Evolutionary conservation across 2,329 filamentous ascomycete species (phyloP).

Genomic region (Botrytis fabae): DNA sequence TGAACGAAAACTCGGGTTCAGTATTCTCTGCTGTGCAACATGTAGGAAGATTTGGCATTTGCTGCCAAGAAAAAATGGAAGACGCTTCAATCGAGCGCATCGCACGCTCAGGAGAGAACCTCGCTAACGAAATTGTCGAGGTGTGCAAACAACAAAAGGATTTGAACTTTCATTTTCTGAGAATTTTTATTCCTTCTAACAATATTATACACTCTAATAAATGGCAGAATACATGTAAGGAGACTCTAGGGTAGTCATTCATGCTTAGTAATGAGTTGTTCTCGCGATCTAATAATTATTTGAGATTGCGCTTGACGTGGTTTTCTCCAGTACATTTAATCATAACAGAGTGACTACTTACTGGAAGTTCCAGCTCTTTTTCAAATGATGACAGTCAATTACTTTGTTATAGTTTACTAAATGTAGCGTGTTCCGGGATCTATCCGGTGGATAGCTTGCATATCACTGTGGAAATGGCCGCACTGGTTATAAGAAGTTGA

Average conservation of each 20-base stretch:
- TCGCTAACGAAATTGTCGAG: background rate
- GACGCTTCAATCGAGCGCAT: background rate
- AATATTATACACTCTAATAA: too few relatives aligned
- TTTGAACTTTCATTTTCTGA: background rate
- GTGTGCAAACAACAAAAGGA: background rate
- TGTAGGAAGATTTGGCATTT: background rate
- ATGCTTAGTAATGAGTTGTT: background rate
- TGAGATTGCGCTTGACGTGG: background rate
- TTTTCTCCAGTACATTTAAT: background rate
- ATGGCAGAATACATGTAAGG: background rate
- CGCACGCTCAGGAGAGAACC: background rate
- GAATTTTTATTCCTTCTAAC: background rate
- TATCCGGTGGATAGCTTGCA: fast-evolving
- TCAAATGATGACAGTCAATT: background rate
- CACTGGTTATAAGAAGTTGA: background rate
- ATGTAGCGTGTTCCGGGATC: background rate
- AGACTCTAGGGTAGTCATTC: background rate
- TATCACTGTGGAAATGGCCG: background rate
- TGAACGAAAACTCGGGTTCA: background rate
- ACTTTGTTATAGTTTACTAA: background rate
- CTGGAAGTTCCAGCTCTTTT: background rate
- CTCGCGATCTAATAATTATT: background rate
- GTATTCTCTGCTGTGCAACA: background rate
- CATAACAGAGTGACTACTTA: background rate
- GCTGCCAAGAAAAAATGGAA: background rate